Evolutionary conservation across 768 basidiomycete species (phyloP).

Genomic region (Pisolithus sp.): DNA sequence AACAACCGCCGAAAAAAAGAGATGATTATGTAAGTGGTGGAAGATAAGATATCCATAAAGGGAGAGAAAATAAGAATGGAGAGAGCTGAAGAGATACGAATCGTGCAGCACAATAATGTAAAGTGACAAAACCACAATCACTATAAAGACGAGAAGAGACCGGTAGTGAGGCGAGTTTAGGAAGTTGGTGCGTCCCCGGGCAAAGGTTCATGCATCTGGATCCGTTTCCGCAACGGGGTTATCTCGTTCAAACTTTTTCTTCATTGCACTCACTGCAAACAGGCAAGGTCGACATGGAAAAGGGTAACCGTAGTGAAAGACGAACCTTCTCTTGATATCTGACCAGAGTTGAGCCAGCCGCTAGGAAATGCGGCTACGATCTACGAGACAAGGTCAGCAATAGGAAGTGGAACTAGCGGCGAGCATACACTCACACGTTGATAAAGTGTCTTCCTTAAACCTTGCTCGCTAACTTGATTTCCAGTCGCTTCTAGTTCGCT

Average conservation of each 20-base stretch:
- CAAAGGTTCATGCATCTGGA: conserved; percentile 33
- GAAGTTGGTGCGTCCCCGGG: not conserved
- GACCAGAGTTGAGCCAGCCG: conserved; percentile 81
- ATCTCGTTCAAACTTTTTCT: conserved; percentile 75
- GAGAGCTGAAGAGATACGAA: too few relatives aligned
- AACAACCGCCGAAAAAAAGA: too few relatives aligned
- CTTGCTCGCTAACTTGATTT: conserved; percentile 74
- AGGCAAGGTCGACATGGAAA: not conserved
- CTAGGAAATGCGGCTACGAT: conserved; percentile 78
- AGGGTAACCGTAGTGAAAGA: not conserved
- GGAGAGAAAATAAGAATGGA: too few relatives aligned
- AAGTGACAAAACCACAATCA: too few relatives aligned
- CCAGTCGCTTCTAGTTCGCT: conserved; percentile 59
- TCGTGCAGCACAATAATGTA: not conserved
- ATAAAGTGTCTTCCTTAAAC: conserved; percentile 71
- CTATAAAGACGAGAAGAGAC: not conserved
- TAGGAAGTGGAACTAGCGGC: not conserved
- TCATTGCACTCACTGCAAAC: conserved; percentile 70
- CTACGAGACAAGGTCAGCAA: conserved; percentile 23
- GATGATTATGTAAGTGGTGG: too few relatives aligned
- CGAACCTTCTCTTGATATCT: conserved; percentile 82
- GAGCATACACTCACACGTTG: conserved; percentile 49
- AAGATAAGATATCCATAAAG: too few relatives aligned
- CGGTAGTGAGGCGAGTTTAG: not conserved
- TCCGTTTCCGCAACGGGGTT: conserved; percentile 37